A percentile compares a stretch with the other conserved stretches of the same genome.
Conservation (phyloP, 345 rosid genomes). For the Hibiscus trionum region DNA sequence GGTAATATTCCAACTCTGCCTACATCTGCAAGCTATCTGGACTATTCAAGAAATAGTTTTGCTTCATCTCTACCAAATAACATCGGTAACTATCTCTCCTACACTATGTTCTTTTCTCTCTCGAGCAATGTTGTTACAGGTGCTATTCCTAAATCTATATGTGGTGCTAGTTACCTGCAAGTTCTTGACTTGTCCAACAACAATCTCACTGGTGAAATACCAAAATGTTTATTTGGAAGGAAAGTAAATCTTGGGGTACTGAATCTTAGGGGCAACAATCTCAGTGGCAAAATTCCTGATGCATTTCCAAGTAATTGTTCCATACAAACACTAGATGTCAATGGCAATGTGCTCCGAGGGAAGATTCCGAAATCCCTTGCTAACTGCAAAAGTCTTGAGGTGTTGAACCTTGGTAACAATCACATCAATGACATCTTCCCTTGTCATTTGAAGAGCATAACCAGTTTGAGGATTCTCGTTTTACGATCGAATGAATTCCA, state of each 20-base stretch:
- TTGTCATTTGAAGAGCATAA: constrained; percentile 18
- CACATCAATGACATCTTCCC: constrained; percentile 27
- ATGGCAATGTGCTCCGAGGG: constrained; percentile 28
- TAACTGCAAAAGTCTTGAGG: constrained; percentile 22
- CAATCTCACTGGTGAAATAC: constrained; percentile 1
- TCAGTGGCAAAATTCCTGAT: constrained; percentile 13
- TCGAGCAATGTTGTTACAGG: constrained; percentile 8
- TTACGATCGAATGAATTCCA: constrained; percentile 24
- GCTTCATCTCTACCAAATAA: constrained; percentile 15
- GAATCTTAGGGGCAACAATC: constrained; percentile 24
- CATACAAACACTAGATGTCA: constrained; percentile 30
- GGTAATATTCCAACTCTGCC: constrained; percentile 7
- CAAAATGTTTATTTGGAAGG: not conserved
- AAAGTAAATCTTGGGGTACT: constrained; percentile 15
- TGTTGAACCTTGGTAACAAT: constrained; percentile 34
- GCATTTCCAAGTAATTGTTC: constrained; percentile 10
- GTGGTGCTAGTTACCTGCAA: not conserved
- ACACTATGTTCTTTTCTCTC: constrained; percentile 17
- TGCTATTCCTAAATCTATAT: not conserved
- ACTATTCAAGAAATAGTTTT: constrained; percentile 27
- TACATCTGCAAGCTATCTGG: constrained; percentile 5
- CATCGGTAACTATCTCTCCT: not conserved
- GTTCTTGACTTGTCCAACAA: constrained; percentile 1
- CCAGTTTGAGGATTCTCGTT: constrained; percentile 30
- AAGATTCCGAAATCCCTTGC: constrained; percentile 22